Evolutionary conservation across 164 flowering plant species (phyloP).

Genomic region (Vitis cinerea): DNA sequence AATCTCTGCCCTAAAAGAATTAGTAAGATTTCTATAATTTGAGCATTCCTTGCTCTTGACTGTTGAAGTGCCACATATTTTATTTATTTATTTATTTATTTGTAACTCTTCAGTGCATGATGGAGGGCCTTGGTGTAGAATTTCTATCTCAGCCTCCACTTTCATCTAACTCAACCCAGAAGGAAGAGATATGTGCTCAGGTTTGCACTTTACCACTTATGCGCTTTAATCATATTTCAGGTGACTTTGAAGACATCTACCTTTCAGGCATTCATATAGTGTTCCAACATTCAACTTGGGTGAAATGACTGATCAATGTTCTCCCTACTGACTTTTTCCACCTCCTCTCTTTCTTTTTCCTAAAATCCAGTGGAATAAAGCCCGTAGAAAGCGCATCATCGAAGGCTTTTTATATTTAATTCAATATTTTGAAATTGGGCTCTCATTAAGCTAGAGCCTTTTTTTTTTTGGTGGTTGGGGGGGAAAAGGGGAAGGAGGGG

Average conservation of each 20-base stretch:
- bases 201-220: constrained; percentile 26
- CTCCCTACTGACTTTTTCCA: no score
- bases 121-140: constrained; percentile 63
- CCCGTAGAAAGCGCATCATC: no score
- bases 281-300: neutral
- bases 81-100: constrained; percentile 2
- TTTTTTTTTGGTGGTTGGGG: no score
- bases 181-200: constrained; percentile 72
- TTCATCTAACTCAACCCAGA: constrained; percentile 36
- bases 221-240: neutral
- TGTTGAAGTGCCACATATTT: neutral
- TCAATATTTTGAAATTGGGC: no score
- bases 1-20: constrained; percentile 52
- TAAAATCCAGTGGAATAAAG: no score
- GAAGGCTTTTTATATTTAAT: no score
- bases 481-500: no score
- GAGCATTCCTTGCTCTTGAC: constrained; percentile 4
- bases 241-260: neutral
- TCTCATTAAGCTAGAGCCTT: no score
- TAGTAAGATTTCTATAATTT: constrained; percentile 36
- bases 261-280: neutral
- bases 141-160: constrained; percentile 53
- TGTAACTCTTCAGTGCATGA: constrained; percentile 52
- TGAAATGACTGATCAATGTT: no score
- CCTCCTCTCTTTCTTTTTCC: no score